Evolutionary conservation across 1,139 yeast genomes (phyloP).

Genomic region (Yamadazyma atlantica): DNA sequence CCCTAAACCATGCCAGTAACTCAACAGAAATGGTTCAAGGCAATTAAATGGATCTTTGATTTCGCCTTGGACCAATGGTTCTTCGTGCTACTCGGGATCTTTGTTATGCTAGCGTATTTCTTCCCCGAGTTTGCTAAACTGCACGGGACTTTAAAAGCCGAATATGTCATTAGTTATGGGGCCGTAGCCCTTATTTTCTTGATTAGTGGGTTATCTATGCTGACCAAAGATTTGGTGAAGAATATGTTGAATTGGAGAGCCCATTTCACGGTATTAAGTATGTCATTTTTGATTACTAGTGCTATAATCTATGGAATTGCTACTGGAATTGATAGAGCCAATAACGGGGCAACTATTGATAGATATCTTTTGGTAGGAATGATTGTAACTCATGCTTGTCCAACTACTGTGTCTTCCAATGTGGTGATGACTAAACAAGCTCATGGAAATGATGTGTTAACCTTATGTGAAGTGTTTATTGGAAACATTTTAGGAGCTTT

Average conservation of each 20-base stretch:
- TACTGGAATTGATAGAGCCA: constrained; percentile 60
- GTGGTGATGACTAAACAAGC: constrained; percentile 90
- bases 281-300: constrained; percentile 74
- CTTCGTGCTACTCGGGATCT: constrained; percentile 65
- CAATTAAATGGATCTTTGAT: constrained; percentile 17
- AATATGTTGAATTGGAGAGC: constrained; percentile 80
- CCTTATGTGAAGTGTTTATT: constrained; percentile 80
- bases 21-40: constrained; percentile 11
- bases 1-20: no score
- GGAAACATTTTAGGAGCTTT: constrained; percentile 87
- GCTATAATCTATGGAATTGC: constrained; percentile 75
- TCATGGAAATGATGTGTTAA: constrained; percentile 74
- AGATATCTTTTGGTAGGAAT: constrained; percentile 78
- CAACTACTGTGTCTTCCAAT: constrained; percentile 87
- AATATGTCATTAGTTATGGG: constrained; percentile 78
- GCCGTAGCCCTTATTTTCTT: constrained; percentile 86
- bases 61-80: constrained; percentile 63
- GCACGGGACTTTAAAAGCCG: constrained; percentile 73
- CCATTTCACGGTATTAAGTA: constrained; percentile 64
- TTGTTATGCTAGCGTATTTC: constrained; percentile 71
- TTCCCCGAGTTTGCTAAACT: constrained; percentile 82
- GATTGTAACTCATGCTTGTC: constrained; percentile 81
- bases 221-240: constrained; percentile 54
- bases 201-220: constrained; percentile 77
- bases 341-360: constrained; percentile 53